A percentile compares a stretch with the other conserved stretches of the same genome.
Conservation (phyloP, 441 rosid genomes). For the Corymbia calophylla region DNA sequence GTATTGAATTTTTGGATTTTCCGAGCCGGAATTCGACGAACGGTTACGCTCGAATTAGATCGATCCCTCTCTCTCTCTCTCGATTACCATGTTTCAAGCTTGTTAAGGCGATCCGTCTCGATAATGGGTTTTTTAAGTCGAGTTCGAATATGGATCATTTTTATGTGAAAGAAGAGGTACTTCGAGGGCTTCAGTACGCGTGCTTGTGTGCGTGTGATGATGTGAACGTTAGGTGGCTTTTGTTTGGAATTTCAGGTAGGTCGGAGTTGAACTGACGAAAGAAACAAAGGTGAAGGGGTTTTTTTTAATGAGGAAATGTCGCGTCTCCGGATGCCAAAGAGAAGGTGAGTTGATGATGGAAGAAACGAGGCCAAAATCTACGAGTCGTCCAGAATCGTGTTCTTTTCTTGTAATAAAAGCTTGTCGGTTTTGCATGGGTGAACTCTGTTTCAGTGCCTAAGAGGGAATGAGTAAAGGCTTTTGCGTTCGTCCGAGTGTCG, state of each 20-base stretch:
- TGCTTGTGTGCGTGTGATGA: neutral
- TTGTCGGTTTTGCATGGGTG: neutral
- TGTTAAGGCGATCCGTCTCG: neutral
- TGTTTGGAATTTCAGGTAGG: neutral
- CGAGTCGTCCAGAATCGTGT: neutral
- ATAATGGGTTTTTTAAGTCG: fast-evolving
- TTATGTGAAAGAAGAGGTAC: neutral
- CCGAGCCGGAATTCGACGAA: neutral
- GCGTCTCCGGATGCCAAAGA: neutral
- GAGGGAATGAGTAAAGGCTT: neutral
- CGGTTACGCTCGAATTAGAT: neutral
- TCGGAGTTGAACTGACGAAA: neutral
- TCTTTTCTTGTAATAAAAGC: neutral
- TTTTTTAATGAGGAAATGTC: neutral
- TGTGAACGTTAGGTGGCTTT: neutral
- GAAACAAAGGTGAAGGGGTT: neutral
- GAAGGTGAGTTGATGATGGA: neutral
- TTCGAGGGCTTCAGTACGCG: neutral
- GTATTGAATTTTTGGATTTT: neutral
- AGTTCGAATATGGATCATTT: neutral
- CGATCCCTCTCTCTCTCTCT: neutral
- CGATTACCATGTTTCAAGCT: neutral
- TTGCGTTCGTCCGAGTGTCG: neutral
- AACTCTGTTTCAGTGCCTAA: neutral
- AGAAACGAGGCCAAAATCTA: neutral